Base-by-base conservation (phyloP, 202 grass and related monocot genomes). In the Brachypodium distachyon region DNA sequence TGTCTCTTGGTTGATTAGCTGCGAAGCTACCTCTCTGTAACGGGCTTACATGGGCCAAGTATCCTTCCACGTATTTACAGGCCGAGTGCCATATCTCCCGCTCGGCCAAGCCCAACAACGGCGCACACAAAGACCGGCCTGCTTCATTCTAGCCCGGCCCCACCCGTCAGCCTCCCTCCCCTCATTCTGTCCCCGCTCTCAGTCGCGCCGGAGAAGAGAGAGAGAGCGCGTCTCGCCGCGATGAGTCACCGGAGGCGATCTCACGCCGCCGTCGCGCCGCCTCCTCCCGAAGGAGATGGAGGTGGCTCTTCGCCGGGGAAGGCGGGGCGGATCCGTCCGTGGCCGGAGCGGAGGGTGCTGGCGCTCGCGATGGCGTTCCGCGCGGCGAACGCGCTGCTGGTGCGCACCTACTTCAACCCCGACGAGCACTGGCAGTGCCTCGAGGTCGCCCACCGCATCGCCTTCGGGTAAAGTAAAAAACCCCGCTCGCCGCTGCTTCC, bases 351-450 rank as follows among this genome's bases (percentile, higher is more conserved):
- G 28, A 84, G 71, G 70, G 80, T 98, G 46, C 85, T 90, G 85
- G 42, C 73, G 32, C 70, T 90, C 16, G 80, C 83, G 74, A 34
- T 95, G 23, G 87, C 79, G 13, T 88, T 95, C 81, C 89, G 91
- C 54, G 82, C 64, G 16, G 83, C 60, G 13, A 98, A 98, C 74
- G 89, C 77, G 40, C 66, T 98, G 58, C 74, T 92, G 66, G 80
- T 94, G 59, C 87, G 85, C 64, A 95, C 91, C 59, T 95, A 98
- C 91, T 98, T 95, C 85, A 98, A 98, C 52, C 95, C 91, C 19
- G 89, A 92, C 60, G 95, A 98, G 82, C 95, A 98, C 67, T 95
- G 95, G 95, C 89, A 98, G 68, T 86, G 84, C 39, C 89, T 95
- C n/a, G 91, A 97, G 88, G 94, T 97, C 55, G 90, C 94, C 49